A percentile compares a stretch with the other conserved stretches of the same genome.
phyloP scores from a whole-genome alignment of 2,329 filamentous ascomycete genomes.

The Apiospora saccharicola region DNA sequence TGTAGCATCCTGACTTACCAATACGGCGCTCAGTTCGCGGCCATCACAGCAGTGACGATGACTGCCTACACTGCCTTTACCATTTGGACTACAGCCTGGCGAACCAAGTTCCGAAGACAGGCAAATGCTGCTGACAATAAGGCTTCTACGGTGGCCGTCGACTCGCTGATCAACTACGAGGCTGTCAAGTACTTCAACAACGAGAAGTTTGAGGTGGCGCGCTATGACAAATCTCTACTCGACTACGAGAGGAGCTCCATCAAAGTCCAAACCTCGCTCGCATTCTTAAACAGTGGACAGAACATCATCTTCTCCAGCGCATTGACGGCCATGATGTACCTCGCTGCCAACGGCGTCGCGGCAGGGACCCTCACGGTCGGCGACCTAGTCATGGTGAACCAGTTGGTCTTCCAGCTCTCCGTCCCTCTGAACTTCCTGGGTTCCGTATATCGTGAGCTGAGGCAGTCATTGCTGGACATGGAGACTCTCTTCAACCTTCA shows the following conservation, averaged over 20 bases:
- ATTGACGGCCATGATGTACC: constrained; percentile 97
- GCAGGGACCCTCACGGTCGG: constrained; percentile 84
- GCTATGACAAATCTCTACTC: constrained; percentile 87
- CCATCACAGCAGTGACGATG: constrained; percentile 92
- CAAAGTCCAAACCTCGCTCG: constrained; percentile 93
- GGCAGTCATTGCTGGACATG: constrained; percentile 96
- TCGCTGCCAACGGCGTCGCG: constrained; percentile 89
- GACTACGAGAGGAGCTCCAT: constrained; percentile 94
- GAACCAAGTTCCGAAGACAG: constrained; percentile 93
- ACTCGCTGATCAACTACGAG: constrained; percentile 98
- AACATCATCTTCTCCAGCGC: constrained; percentile 97
- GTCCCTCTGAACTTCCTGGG: constrained; percentile 97
- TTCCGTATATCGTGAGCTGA: constrained; percentile 95
- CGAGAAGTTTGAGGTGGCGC: constrained; percentile 88
- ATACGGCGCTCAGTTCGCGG: constrained; percentile 90
- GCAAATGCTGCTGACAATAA: constrained; percentile 97
- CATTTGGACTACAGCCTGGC: constrained; percentile 94
- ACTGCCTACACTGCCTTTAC: constrained; percentile 95
- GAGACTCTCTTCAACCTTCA: constrained; percentile 97
- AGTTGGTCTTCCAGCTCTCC: constrained; percentile 96
- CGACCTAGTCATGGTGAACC: constrained; percentile 98
- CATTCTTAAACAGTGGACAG: constrained; percentile 92
- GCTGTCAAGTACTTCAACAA: constrained; percentile 99
- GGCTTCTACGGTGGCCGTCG: constrained; percentile 92
- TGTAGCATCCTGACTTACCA: constrained; percentile 97